Base-by-base conservation (phyloP, 805 yeast genomes). In the Metschnikowia colocasiae region DNA sequence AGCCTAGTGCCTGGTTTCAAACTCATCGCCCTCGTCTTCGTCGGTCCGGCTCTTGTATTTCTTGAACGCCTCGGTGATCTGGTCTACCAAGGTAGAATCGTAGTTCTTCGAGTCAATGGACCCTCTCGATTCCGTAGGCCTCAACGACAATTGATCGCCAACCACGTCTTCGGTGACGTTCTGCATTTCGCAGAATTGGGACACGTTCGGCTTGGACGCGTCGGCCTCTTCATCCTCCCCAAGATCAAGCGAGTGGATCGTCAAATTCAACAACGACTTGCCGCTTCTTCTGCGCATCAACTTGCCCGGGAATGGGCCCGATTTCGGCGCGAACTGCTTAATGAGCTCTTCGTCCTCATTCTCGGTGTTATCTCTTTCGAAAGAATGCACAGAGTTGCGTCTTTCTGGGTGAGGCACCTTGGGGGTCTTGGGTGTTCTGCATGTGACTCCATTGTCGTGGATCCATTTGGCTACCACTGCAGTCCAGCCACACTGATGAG, bases 401-500 rank as follows among this genome's bases (percentile, higher is more conserved):
- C 57, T 43, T 13, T 47, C 53, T 1, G 53, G 48, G 16, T 29
- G 35, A 1, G 60, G 55, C 15, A 56, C 46, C 49, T 52, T 56
- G 13, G 59, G 59, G 13, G 59, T 56, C 45, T 56, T 56, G n/a
- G 82, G 80, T 19, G 75, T 60, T 52, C 82, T 67, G 61, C 83
- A 81, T 0, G 88, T 77, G 39, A 81, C 76, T 50, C 96, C 96
- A 37, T 87, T 86, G 67, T 91, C 92, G 62, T 87, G 94, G 60
- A 91, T 87, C 80, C 90, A 81, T 67, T 92, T 86, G 36, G 96
- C 95, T 44, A 89, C 94, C 39, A 91, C 75, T 0, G 95, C 91
- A 1, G 97, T 90, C 97, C 97, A 90, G 10, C 97, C 97, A 74
- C 90, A 85, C 69, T 90, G 97, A 71, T 91, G 96, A 44, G 90